These are phyloP conservation scores for Colletotrichum eremochloae DNA, from an alignment of 2,329 filamentous ascomycete genomes.

Conservation along the genomic window DNA sequence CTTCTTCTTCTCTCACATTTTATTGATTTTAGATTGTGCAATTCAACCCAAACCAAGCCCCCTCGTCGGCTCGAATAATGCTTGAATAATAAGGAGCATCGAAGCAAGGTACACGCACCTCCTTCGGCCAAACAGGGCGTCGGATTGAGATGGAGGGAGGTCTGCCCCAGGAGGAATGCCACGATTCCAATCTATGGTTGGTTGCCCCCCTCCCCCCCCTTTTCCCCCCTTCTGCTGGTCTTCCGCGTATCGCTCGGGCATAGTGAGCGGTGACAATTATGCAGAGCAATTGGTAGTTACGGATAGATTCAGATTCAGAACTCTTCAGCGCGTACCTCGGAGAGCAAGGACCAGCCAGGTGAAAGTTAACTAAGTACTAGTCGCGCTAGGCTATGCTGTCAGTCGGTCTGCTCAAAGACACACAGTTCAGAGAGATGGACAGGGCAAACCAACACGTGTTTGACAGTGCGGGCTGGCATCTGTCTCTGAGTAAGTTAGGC, in stretches of 20 bases:
- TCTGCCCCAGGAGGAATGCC: conserved; percentile 22
- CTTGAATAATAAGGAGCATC: conserved; percentile 24
- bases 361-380: background rate
- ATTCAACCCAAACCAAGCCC: conserved; percentile 36
- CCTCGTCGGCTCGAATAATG: conserved; percentile 24
- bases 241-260: conserved; percentile 6
- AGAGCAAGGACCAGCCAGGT: background rate
- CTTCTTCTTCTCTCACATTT: conserved; percentile 26
- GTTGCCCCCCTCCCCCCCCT: background rate
- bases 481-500: conserved; percentile 24
- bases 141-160: conserved; percentile 33
- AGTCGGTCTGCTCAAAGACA: conserved; percentile 19
- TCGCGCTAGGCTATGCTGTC: background rate
- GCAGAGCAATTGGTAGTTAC: conserved; percentile 4
- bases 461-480: conserved; percentile 5
- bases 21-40: conserved; percentile 35
- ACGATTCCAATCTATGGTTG: conserved; percentile 3
- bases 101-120: conserved; percentile 34
- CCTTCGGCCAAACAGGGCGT: conserved; percentile 30
- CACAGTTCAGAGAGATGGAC: background rate
- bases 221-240: background rate
- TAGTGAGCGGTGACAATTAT: conserved; percentile 12
- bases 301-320: conserved; percentile 17
- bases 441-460: conserved; percentile 19
- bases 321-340: conserved; percentile 18